Conservation (phyloP, 345 rosid species). For the Citropsis articulata region DNA sequence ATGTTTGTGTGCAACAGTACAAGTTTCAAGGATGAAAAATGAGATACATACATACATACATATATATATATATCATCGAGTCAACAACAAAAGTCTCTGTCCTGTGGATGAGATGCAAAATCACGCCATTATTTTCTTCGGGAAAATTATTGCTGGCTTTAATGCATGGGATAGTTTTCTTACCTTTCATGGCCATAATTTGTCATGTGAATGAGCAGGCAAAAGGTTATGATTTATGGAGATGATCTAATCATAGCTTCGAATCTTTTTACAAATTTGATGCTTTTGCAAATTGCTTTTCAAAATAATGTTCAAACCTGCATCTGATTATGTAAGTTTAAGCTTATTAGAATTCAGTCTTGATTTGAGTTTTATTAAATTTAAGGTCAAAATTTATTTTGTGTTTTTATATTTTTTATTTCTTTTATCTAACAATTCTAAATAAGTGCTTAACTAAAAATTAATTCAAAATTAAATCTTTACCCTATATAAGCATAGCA, state of each 20-base stretch:
- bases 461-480: too few relatives aligned
- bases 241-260: neutral
- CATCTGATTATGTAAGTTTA: neutral
- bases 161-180: neutral
- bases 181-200: neutral
- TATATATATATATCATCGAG: neutral
- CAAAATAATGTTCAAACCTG: too few relatives aligned
- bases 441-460: too few relatives aligned
- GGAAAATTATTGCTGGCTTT: neutral
- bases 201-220: neutral
- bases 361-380: too few relatives aligned
- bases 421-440: too few relatives aligned
- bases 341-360: neutral
- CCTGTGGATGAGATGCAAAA: constrained; percentile 2
- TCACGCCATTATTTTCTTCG: neutral
- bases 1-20: neutral
- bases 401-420: too few relatives aligned
- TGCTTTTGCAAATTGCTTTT: neutral
- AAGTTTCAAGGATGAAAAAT: neutral
- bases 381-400: too few relatives aligned
- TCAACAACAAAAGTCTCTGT: neutral
- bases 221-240: neutral
- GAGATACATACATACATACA: neutral
- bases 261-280: neutral
- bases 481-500: too few relatives aligned